Percentiles rank a stretch among this genome's conserved stretches.
phyloP scores from a whole-genome alignment of 2,329 filamentous ascomycete genomes.

The Fusarium torreyae region DNA sequence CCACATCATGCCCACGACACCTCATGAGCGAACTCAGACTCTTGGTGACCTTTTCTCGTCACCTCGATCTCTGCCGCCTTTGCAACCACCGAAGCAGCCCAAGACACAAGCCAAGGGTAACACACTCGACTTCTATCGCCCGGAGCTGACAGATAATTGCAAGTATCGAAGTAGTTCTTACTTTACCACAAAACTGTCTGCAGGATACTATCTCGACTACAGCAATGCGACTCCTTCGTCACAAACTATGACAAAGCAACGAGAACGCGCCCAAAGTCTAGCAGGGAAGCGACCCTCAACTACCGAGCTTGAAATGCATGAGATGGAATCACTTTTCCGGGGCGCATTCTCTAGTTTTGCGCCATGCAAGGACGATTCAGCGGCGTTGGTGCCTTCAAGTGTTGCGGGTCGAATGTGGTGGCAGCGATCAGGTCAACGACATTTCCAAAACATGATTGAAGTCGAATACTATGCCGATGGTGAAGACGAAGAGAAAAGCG shows the following conservation, averaged over 20 bases:
- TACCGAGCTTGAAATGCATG: slow-evolving; percentile 71
- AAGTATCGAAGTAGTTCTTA: slow-evolving; percentile 72
- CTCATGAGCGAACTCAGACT: slow-evolving; percentile 69
- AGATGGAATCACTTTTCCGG: slow-evolving; percentile 82
- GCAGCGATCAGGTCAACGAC: slow-evolving; percentile 77
- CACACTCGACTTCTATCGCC: slow-evolving; percentile 67
- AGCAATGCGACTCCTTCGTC: slow-evolving; percentile 72
- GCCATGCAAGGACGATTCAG: slow-evolving; percentile 80
- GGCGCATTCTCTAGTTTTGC: slow-evolving; percentile 86
- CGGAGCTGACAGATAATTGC: slow-evolving; percentile 69
- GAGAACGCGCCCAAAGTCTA: slow-evolving; percentile 79
- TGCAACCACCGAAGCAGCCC: slow-evolving; percentile 80
- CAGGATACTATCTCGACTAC: slow-evolving; percentile 80
- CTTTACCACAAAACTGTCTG: slow-evolving; percentile 74
- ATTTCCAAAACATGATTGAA: slow-evolving; percentile 76
- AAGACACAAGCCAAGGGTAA: slow-evolving; percentile 78
- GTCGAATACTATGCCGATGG: slow-evolving; percentile 61
- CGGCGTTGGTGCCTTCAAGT: slow-evolving; percentile 77
- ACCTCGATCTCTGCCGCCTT: slow-evolving; percentile 73
- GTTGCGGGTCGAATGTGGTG: slow-evolving; percentile 82
- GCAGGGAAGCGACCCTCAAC: slow-evolving; percentile 71
- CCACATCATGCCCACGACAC: slow-evolving; percentile 53
- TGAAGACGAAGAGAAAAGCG: slow-evolving; percentile 55
- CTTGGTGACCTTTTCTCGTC: slow-evolving; percentile 83
- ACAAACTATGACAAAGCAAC: slow-evolving; percentile 73